Evolutionary conservation across 2,329 filamentous ascomycete genomes (phyloP), one percentile per base, ranked within the genome.

Genomic region (Lachnellula subtilissima): DNA sequence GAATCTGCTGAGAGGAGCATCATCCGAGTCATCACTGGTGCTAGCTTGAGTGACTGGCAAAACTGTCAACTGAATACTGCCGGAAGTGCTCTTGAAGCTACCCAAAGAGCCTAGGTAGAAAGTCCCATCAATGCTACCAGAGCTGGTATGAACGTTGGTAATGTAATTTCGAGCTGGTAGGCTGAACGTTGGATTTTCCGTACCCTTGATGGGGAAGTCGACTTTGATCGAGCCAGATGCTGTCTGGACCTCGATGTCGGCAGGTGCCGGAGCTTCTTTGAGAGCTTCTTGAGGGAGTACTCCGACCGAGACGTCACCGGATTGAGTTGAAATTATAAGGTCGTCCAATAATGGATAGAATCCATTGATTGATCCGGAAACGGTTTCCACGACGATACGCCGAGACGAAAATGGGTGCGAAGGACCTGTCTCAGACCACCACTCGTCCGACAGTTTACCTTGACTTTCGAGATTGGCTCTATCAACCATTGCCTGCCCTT

Each of bases 151-250:
- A 2, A 68, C 61, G 12, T 53, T 54, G 5, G 67, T 68, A 25
- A 64, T 61, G 49, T 70, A 69, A 36, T 69, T 61, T 39, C 68
- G 63, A n/a, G 61, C 56, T 11, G 63, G 64, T 14, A 64, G 63
- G 15, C 32, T 51, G 43, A 60, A 63, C 9, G 39, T 36, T 17
- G 58, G 55, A 6, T 53, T 42, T n/a, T 23, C 19, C 1, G 43
- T 14, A n/a, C 48, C 37, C 23, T 59, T 25, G 45, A 68, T 17
- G 19, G 64, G 60, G 23, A 64, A 50, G 43, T 60, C 54, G 35
- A 65, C 61, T 8, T 61, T 40, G 25, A 70, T 65, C 2, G 22
- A 50, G 5, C 67, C 65, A 12, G 65, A 67, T 15, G 55, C 45
- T 14, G 65, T 64, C 14, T 62, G 46, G 8, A 67, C 58, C 37